A percentile compares a stretch with the other conserved stretches of the same genome.
Evolutionary conservation across 2,329 filamentous ascomycete species (phyloP).

Genomic region (Cyphellophora europaea): DNA sequence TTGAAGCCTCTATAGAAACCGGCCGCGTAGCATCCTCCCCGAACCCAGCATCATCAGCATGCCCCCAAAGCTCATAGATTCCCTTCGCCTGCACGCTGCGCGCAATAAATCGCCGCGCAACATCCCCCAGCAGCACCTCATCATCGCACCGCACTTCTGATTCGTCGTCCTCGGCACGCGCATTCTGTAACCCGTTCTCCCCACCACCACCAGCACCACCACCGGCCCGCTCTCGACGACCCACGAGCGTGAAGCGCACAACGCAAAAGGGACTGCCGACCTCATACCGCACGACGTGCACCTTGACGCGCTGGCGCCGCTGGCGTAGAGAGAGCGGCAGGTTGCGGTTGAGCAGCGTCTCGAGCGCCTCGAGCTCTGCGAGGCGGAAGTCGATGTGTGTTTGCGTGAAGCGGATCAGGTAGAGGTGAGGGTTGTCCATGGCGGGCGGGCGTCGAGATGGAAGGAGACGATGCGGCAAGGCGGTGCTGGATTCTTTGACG

Average conservation of each 20-base stretch:
- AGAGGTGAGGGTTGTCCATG: no score
- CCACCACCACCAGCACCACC: neutral
- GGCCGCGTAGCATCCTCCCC: neutral
- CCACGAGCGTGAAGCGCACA: conserved; percentile 45
- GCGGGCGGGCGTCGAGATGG: no score
- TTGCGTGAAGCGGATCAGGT: conserved; percentile 82
- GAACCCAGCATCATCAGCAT: conserved; percentile 36
- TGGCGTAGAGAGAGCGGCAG: neutral
- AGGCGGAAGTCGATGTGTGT: conserved; percentile 82
- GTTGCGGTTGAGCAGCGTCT: conserved; percentile 43
- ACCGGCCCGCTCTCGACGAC: neutral
- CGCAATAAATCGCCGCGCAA: conserved; percentile 57
- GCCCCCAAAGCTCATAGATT: conserved; percentile 85
- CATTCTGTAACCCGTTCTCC: conserved; percentile 27
- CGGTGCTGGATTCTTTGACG: no score
- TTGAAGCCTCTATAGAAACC: no score
- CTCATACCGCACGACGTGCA: conserved; percentile 68
- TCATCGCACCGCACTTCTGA: no score
- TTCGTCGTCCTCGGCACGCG: neutral
- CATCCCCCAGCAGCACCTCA: conserved; percentile 36
- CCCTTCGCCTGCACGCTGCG: conserved; percentile 74
- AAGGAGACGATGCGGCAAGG: no score
- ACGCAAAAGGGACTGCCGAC: conserved; percentile 75
- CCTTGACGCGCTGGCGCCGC: conserved; percentile 46
- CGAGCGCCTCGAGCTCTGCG: conserved; percentile 70